Conservation (phyloP, 2,329 filamentous ascomycete genomes). For the Periglandula ipomoeae region DNA sequence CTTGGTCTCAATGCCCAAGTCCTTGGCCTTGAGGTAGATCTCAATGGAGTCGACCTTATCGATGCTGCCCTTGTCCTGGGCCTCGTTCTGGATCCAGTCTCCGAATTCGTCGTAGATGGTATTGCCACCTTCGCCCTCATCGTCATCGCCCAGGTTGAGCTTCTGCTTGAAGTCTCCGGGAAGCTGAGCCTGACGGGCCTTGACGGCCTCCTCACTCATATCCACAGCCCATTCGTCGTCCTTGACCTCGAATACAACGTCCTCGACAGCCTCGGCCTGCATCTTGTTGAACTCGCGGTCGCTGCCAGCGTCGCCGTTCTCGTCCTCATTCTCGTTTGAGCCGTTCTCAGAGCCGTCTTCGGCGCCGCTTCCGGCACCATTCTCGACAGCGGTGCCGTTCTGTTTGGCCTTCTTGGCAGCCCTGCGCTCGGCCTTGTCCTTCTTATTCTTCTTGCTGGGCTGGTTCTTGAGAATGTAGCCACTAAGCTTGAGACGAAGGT, state of each 20-base stretch:
- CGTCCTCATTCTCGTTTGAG: conserved; percentile 36
- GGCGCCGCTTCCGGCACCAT: conserved; percentile 49
- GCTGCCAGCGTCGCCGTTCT: conserved; percentile 61
- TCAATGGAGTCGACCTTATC: conserved; percentile 78
- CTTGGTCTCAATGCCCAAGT: conserved; percentile 88
- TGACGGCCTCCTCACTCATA: conserved; percentile 90
- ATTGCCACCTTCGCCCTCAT: conserved; percentile 67
- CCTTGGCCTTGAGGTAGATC: conserved; percentile 94
- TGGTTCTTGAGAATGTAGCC: conserved; percentile 96
- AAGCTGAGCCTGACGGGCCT: conserved; percentile 84
- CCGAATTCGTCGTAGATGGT: conserved; percentile 84
- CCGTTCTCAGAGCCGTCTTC: conserved; percentile 43
- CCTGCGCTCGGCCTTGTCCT: conserved; percentile 88
- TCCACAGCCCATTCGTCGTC: conserved; percentile 95
- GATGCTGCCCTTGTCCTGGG: conserved; percentile 62
- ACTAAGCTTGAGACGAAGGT: conserved; percentile 89
- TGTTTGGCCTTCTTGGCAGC: conserved; percentile 87
- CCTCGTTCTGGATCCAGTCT: conserved; percentile 77
- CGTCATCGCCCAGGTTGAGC: conserved; percentile 73
- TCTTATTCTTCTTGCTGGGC: conserved; percentile 79
- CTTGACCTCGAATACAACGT: conserved; percentile 53
- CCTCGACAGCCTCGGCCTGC: conserved; percentile 45
- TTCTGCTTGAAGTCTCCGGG: conserved; percentile 92
- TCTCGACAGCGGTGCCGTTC: conserved; percentile 51
- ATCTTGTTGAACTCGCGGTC: conserved; percentile 90